A percentile compares a stretch with the other conserved stretches of the same genome.
Evolutionary conservation across 768 basidiomycete species (phyloP).

Genomic region (Collybia mongolica): DNA sequence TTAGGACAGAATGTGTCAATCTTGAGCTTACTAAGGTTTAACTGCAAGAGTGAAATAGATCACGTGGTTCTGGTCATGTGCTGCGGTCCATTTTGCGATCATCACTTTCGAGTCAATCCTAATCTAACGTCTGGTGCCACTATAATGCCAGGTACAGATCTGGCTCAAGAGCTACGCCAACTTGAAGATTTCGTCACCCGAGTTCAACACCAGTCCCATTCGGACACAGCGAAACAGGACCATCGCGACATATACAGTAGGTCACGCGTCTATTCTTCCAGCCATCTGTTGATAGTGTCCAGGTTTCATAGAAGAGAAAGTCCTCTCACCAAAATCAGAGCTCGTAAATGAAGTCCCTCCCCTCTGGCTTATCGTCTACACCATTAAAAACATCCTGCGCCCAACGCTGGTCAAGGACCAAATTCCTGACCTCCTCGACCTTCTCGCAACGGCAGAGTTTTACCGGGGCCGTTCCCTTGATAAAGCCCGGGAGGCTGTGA

Average conservation of each 20-base stretch:
- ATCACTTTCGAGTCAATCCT: too few relatives aligned
- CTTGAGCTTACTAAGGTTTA: too few relatives aligned
- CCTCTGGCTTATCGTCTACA: constrained; percentile 27
- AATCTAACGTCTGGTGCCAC: too few relatives aligned
- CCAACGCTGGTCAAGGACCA: constrained; percentile 20
- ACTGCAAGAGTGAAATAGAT: too few relatives aligned
- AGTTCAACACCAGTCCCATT: constrained; percentile 5
- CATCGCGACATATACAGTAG: constrained; percentile 17
- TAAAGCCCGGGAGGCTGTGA: constrained; percentile 22
- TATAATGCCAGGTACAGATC: too few relatives aligned
- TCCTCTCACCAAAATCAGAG: constrained; percentile 21
- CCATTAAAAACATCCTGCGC: constrained; percentile 28
- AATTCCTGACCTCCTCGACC: constrained; percentile 31
- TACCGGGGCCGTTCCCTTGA: constrained; percentile 26
- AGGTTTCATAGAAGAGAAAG: constrained; percentile 19
- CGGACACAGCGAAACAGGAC: constrained; percentile 1
- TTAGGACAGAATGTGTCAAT: too few relatives aligned
- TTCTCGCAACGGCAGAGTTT: constrained; percentile 35
- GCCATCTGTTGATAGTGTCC: background rate
- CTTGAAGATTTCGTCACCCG: constrained; percentile 15
- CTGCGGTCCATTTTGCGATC: too few relatives aligned
- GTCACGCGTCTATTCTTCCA: background rate
- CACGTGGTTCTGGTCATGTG: too few relatives aligned
- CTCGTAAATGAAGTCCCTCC: constrained; percentile 22
- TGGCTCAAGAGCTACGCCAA: constrained; percentile 4